Conservation (phyloP, 345 rosid genomes). For the Salix purpurea region DNA sequence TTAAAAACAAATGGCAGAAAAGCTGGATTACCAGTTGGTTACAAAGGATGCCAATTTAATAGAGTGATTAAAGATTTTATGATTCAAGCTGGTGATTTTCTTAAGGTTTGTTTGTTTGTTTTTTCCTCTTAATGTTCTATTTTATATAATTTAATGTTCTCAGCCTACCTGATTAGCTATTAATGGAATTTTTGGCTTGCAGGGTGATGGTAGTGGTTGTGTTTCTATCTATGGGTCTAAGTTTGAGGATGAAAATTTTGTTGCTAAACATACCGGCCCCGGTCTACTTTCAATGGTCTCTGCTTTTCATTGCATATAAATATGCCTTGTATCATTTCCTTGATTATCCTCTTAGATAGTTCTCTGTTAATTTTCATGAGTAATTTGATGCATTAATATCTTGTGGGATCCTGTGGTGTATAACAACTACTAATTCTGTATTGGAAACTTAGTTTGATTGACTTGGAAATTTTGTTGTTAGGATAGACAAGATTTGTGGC, state of each 20-base stretch:
- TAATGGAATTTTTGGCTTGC: slow-evolving; percentile 13
- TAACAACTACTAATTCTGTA: neutral
- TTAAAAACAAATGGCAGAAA: slow-evolving; percentile 47
- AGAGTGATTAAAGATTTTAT: slow-evolving; percentile 95
- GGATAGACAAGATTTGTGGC: neutral
- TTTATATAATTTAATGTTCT: neutral
- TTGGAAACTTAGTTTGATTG: neutral
- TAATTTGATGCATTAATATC: neutral
- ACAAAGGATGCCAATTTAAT: slow-evolving; percentile 87
- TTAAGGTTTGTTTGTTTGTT: slow-evolving; percentile 48
- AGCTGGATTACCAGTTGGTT: slow-evolving; percentile 86
- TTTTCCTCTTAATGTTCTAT: neutral
- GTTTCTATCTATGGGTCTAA: slow-evolving; percentile 75
- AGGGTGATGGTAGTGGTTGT: slow-evolving; percentile 98
- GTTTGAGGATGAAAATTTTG: slow-evolving; percentile 86
- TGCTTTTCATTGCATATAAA: neutral
- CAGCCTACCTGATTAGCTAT: neutral
- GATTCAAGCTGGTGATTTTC: slow-evolving; percentile 94
- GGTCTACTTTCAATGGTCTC: slow-evolving; percentile 92
- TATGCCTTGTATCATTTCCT: neutral
- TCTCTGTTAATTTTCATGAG: neutral
- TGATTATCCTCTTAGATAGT: neutral
- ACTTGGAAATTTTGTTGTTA: neutral
- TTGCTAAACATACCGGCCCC: slow-evolving; percentile 92
- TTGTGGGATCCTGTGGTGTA: neutral